A percentile compares a stretch with the other conserved stretches of the same genome.
Evolutionary conservation across 257 asterid species (phyloP).

Genomic region (Nyctanthes arbortristis): DNA sequence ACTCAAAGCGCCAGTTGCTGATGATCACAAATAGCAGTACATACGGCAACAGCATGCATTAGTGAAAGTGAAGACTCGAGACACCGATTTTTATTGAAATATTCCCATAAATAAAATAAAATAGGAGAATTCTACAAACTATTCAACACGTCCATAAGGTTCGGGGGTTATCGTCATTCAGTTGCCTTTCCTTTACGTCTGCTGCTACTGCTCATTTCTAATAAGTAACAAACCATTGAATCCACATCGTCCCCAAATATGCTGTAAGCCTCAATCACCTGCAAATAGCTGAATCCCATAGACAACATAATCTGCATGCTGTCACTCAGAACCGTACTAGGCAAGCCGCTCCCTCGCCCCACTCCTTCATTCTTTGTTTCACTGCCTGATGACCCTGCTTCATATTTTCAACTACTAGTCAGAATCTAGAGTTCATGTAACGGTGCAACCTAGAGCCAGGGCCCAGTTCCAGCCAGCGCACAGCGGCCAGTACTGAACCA

Average conservation of each 20-base stretch:
- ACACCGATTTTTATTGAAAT: slow-evolving; percentile 20
- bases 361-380: slow-evolving; percentile 43
- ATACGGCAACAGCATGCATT: neutral
- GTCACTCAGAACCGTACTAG: slow-evolving; percentile 48
- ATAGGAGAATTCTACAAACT: slow-evolving; percentile 30
- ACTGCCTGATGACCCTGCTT: slow-evolving; percentile 67
- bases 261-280: slow-evolving; percentile 89
- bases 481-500: neutral
- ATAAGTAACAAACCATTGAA: slow-evolving; percentile 85
- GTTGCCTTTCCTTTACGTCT: slow-evolving; percentile 98
- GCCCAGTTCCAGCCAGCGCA: neutral
- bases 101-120: slow-evolving; percentile 4
- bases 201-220: slow-evolving; percentile 69
- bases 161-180: slow-evolving; percentile 40
- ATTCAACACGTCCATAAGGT: neutral
- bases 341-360: slow-evolving; percentile 27
- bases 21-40: neutral
- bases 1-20: too few relatives aligned
- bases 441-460: too few relatives aligned
- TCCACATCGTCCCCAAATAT: slow-evolving; percentile 94
- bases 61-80: neutral
- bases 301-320: slow-evolving; percentile 87
- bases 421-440: too few relatives aligned
- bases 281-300: slow-evolving; percentile 95
- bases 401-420: neutral